Evolutionary conservation across 1,284 basidiomycete genomes (phyloP).

Genomic region (Wolfiporia cocos): DNA sequence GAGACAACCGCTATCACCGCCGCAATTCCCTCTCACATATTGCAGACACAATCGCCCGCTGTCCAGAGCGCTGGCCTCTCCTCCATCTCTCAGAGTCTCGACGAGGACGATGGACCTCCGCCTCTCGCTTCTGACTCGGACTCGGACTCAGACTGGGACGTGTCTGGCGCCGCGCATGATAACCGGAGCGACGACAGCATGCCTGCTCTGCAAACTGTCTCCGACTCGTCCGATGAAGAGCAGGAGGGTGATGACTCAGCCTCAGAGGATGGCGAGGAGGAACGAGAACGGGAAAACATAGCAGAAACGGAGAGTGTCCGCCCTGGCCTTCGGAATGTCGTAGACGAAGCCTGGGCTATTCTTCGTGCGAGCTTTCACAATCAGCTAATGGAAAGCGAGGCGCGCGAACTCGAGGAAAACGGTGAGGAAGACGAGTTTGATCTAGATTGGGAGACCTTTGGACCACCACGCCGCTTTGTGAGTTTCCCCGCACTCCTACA

Average conservation of each 20-base stretch:
- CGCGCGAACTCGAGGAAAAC: too few relatives aligned
- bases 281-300: background rate
- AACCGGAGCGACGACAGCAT: constrained; percentile 14
- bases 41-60: too few relatives aligned
- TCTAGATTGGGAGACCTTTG: background rate
- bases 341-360: too few relatives aligned
- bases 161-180: constrained; percentile 9
- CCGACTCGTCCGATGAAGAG: constrained; percentile 20
- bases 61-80: too few relatives aligned
- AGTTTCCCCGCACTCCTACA: background rate
- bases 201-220: constrained; percentile 23
- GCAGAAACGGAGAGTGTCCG: too few relatives aligned
- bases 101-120: constrained; percentile 1
- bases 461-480: background rate
- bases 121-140: constrained; percentile 5
- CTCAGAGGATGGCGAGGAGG: constrained; percentile 3
- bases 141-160: constrained; percentile 3
- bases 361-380: too few relatives aligned
- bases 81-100: too few relatives aligned
- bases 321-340: too few relatives aligned
- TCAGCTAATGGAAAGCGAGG: too few relatives aligned
- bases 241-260: constrained; percentile 9
- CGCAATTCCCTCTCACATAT: too few relatives aligned
- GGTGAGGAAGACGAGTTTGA: constrained; percentile 3
- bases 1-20: too few relatives aligned